Percentiles rank a stretch among this genome's conserved stretches.
These are phyloP conservation scores for Aspergillus ruber DNA, from an alignment of 2,329 filamentous ascomycete genomes.

Conservation along the genomic window DNA sequence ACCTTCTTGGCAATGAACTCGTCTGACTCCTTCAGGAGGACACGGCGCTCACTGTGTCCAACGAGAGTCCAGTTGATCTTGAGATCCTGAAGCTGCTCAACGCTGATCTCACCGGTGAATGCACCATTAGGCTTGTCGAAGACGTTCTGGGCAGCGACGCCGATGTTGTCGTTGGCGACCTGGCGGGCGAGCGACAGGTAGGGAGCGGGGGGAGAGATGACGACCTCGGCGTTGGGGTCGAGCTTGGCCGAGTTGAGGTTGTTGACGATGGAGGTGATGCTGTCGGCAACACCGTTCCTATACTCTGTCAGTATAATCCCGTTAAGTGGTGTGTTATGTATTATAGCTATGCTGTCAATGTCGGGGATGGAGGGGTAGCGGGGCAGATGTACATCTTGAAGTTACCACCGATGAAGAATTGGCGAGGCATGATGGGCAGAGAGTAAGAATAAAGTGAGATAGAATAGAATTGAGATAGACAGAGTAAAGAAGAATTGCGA, in stretches of 20 bases:
- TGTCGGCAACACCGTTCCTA: conserved; percentile 89
- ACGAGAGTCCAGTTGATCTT: conserved; percentile 85
- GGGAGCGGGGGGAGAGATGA: conserved; percentile 82
- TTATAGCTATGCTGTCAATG: background rate
- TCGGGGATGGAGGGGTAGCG: conserved; percentile 17
- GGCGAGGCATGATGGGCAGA: conserved; percentile 72
- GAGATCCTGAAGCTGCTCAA: conserved; percentile 81
- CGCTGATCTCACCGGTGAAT: conserved; percentile 94
- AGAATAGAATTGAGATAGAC: background rate
- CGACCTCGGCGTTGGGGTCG: conserved; percentile 64
- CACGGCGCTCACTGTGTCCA: conserved; percentile 91
- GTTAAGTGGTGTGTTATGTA: background rate
- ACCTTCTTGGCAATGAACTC: conserved; percentile 86
- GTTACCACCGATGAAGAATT: conserved; percentile 98
- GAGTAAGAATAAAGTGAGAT: background rate
- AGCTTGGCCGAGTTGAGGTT: conserved; percentile 82
- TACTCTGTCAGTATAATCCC: background rate
- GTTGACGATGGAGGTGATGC: conserved; percentile 83
- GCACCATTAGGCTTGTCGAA: conserved; percentile 95
- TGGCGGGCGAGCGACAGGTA: conserved; percentile 86
- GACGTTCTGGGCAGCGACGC: conserved; percentile 93
- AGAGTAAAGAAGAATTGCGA: background rate
- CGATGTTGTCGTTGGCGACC: conserved; percentile 66
- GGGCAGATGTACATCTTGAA: conserved; percentile 81
- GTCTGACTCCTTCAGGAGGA: conserved; percentile 80